Base-by-base conservation (phyloP, 352 stramenopile species). In the Phytopythium vexans region DNA sequence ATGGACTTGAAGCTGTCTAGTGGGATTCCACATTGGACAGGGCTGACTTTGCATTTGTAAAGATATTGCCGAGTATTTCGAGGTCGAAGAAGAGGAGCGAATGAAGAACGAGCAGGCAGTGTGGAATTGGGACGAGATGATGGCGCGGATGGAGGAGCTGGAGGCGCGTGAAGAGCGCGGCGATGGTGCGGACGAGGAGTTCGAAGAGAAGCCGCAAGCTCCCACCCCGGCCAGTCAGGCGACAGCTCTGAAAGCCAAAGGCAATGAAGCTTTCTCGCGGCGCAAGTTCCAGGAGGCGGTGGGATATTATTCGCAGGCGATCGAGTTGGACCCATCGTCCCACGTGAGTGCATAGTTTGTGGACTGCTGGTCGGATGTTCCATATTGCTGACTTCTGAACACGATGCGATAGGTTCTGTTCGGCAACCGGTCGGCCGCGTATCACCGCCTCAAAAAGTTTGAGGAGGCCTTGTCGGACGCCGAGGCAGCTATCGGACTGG, bases 241-340 rank as follows among this genome's bases (percentile, higher is more conserved):
- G n/a, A 60, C 67, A 11, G 68, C 72, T 1, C 49, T 89, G 6
- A 93, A 93, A 36, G 71, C 72, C 8, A 86, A 90, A 48, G 85
- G 85, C 31, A 95, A 95, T 55, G 74, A 77, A 4, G 82, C 82
- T 8, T 95, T 95, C 58, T 70, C 82, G 14, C 74, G 70, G 31
- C 64, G 72, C 3, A 72, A 89, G 9, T 98, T 97, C 58, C 58
- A 77, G 32, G 74, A 74, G 11, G 89, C 92, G 4, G 72, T 88
- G 35, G 66, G 81, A 35, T 80, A 81, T n/a, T 98, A 98, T 63
- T 90, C 84, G 11, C 75, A 96, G 34, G 90, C 92, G 7, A 96
- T 98, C 39, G 67, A 70, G 15, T 38, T 91, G 43, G 70, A 93
- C 6, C 68, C 82, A 7, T 70, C 57, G 8, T 90, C 82, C 15